Evolutionary conservation across 371 early-diverging fungal genomes (phyloP), one percentile per base, ranked within the genome.

Genomic region (Vittaforma corneae): DNA sequence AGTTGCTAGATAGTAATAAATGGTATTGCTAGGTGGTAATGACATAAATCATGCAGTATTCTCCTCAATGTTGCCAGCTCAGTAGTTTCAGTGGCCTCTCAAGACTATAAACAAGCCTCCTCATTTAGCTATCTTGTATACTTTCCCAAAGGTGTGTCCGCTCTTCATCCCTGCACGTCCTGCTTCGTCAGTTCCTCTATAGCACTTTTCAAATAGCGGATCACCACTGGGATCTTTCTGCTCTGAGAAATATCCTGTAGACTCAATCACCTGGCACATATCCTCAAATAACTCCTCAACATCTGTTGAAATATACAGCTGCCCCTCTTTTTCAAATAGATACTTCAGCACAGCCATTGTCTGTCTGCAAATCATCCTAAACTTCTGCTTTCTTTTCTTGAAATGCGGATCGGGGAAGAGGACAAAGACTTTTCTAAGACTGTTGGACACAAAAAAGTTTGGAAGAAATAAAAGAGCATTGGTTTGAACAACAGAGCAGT

Each of bases 391-490:
- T 78, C 88, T 84, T 75, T 90, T 93, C 78, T 98, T 98, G 79
- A 98, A 98, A 74, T 97, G 97, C 26, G 99, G 99, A 80, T 98
- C 99, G 50, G 93, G 90, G 70, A 84, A 86, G 70, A 98, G 83
- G 77, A 98, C 90, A 76, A 98, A 97, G 75, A 97, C 84, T 80
- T 97, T 97, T 35, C 86, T 83, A 42, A 98, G 82, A 84, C 88
- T 74, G 3, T 84, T 89, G 81, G 90, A 89, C 64, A 83, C 82
- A 72, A 97, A 92, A 77, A 94, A 92, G 83, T 97, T 93, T 60
- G 93, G 92, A 73, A 92, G 77, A 75, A 92, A 98, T 78, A 95
- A 91, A 90, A 94, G 90, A 56, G 92, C 93, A 79, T 98, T 98
- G 84, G 92, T 91, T 40, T 94, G 84, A 79, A 92, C 85, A 40